Conservation (phyloP, 2,329 filamentous ascomycete genomes). For the Alternaria metachromatica region DNA sequence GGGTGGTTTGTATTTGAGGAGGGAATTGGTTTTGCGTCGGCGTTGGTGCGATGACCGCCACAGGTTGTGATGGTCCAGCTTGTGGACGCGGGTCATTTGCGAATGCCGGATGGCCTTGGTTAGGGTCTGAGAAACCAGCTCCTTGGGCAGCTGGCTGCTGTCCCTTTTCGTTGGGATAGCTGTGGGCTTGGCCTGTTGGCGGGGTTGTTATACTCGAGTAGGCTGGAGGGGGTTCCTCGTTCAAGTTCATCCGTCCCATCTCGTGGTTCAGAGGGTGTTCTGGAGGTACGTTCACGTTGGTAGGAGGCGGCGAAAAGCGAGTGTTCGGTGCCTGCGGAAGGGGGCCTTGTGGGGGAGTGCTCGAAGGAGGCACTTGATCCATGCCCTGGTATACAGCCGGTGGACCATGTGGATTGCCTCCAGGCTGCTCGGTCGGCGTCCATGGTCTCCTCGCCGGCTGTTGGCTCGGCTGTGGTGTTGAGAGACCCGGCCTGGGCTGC, state of each 20-base stretch:
- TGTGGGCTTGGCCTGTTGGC: constrained; percentile 53
- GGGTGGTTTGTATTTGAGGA: constrained; percentile 30
- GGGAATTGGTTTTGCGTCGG: constrained; percentile 38
- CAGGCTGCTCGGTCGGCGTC: constrained; percentile 93
- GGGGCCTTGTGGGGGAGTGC: constrained; percentile 48
- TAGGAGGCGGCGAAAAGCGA: constrained; percentile 36
- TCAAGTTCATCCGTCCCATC: constrained; percentile 79
- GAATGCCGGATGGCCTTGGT: constrained; percentile 81
- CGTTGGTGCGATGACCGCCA: constrained; percentile 37
- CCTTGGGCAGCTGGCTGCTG: constrained; percentile 48
- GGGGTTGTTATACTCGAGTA: constrained; percentile 75
- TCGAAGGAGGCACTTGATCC: constrained; percentile 64
- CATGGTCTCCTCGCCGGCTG: constrained; percentile 71
- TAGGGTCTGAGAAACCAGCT: constrained; percentile 47
- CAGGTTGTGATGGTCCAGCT: constrained; percentile 50
- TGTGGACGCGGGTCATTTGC: constrained; percentile 77
- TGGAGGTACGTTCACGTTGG: constrained; percentile 26
- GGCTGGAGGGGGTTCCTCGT: constrained; percentile 89
- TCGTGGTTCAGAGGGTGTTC: constrained; percentile 81
- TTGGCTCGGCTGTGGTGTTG: constrained; percentile 52
- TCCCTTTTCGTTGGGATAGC: constrained; percentile 80
- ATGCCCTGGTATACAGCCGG: constrained; percentile 91
- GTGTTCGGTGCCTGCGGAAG: constrained; percentile 37
- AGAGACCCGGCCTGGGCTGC: constrained; percentile 56
- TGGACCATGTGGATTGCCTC: constrained; percentile 84